Evolutionary conservation across 805 yeast genomes (phyloP).

Genomic region (Soucietia sequanensis): DNA sequence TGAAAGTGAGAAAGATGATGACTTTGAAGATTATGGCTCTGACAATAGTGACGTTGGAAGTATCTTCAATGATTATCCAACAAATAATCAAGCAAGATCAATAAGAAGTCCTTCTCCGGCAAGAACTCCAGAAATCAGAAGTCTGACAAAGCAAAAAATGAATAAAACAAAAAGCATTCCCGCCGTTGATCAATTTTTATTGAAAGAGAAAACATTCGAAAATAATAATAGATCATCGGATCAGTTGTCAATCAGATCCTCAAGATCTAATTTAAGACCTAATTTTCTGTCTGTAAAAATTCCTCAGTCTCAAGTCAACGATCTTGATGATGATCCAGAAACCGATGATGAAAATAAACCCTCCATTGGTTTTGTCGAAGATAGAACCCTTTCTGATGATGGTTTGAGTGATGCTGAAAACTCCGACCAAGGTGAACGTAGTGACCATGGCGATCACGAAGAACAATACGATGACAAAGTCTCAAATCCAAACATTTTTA

Average conservation of each 20-base stretch:
- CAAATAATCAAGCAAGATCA: neutral
- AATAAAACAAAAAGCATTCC: too few relatives aligned
- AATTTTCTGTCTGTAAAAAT: constrained; percentile 70
- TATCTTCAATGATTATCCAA: neutral
- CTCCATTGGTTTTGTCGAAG: constrained; percentile 58
- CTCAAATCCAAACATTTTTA: constrained; percentile 3
- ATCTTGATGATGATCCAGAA: constrained; percentile 58
- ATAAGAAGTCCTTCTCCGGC: neutral
- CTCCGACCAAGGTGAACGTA: neutral
- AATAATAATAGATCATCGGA: constrained; percentile 15
- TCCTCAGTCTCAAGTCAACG: constrained; percentile 65
- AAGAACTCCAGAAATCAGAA: too few relatives aligned
- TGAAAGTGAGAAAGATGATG: constrained; percentile 9
- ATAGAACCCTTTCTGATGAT: too few relatives aligned
- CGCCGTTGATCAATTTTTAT: neutral
- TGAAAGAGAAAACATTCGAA: neutral
- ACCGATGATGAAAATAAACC: constrained; percentile 63
- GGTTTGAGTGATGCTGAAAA: constrained; percentile 6
- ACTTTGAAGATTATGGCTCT: neutral
- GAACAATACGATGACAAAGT: constrained; percentile 22
- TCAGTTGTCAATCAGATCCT: constrained; percentile 30
- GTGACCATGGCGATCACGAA: constrained; percentile 5
- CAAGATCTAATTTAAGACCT: constrained; percentile 47
- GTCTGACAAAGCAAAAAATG: too few relatives aligned
- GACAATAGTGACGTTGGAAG: neutral